Base-by-base conservation (phyloP, 2,329 filamentous ascomycete genomes). In the Aspergillus sclerotialis region DNA sequence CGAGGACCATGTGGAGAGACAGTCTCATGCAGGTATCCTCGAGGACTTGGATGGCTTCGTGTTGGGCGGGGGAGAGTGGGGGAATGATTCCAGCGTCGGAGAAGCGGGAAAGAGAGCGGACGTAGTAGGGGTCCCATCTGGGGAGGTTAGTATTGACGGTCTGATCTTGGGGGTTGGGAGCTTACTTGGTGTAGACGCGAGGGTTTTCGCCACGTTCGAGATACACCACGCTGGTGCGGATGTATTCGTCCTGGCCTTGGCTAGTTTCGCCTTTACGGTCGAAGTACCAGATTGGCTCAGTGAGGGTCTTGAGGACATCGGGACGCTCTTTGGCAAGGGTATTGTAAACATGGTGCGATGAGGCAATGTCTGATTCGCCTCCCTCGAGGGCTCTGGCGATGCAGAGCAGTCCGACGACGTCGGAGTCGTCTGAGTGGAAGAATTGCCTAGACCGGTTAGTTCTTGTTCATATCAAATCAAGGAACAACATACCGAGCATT, bases 241-340 rank as follows among this genome's bases (percentile, higher is more conserved):
- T 84, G 63, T 79, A 93, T 37, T 80, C 78, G 35, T 89, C 76
- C 60, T 93, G 73, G 9, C 84, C 86, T 10, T 70, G 65, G 14
- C 78, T 84, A 1, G 76, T 78, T 67, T 94, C 87, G 8, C 87
- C 87, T 67, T 94, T 94, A 35, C 87, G 81, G 62, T 94, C 87
- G 58, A 93, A 90, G 66, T 93, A 92, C 87, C 87, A 94, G 44
- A 87, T 77, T 1, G 87, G 86, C 56, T 80, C 65, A 1, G 83
- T 82, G 34, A 94, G 68, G 5, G 80, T 72, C 57, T 84, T 77
- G 1, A 85, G 81, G 2, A 93, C 81, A 50, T 90, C 86, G 0
- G 86, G 85, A 15, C 84, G 72, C 55, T 90, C 78, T 25, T 61
- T 62, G 55, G 87, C 84, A 23, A 94, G 70, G 24, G 73, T 73